Evolutionary conservation across 2,329 filamentous ascomycete species (phyloP).

Genomic region (Fusarium napiforme): DNA sequence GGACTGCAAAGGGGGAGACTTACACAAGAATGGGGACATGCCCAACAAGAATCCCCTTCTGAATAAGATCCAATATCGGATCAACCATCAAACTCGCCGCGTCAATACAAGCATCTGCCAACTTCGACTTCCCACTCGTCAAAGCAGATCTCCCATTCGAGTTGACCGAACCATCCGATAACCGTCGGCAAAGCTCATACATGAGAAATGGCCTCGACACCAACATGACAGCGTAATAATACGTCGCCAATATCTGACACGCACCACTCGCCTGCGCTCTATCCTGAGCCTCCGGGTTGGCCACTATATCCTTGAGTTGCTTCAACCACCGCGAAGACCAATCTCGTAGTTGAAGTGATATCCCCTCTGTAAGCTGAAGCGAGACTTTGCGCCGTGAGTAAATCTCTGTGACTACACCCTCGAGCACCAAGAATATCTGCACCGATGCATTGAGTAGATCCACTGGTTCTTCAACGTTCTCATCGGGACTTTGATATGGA

Average conservation of each 20-base stretch:
- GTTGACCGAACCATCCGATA: constrained; percentile 50
- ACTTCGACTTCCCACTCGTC: constrained; percentile 58
- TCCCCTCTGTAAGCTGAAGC: constrained; percentile 62
- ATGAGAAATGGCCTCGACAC: constrained; percentile 66
- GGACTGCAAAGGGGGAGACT: constrained; percentile 37
- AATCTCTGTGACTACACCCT: constrained; percentile 62
- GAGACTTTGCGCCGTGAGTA: constrained; percentile 66
- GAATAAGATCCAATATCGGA: constrained; percentile 57
- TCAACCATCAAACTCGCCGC: constrained; percentile 66
- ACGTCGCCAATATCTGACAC: constrained; percentile 63
- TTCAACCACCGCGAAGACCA: constrained; percentile 63
- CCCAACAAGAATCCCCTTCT: constrained; percentile 55
- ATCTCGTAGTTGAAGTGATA: constrained; percentile 62
- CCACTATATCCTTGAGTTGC: constrained; percentile 54
- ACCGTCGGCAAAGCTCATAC: constrained; percentile 62
- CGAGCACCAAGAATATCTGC: constrained; percentile 63
- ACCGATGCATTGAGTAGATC: constrained; percentile 63
- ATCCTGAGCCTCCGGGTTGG: constrained; percentile 21
- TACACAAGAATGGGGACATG: constrained; percentile 63
- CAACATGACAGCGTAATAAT: constrained; percentile 68
- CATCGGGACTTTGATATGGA: constrained; percentile 53
- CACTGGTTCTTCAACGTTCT: constrained; percentile 52
- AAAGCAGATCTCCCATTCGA: constrained; percentile 33
- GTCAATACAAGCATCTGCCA: constrained; percentile 66
- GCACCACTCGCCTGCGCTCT: constrained; percentile 56